These are phyloP conservation scores for Solanum gandarillasii DNA, from an alignment of 257 asterid genomes.

Conservation along the genomic window DNA sequence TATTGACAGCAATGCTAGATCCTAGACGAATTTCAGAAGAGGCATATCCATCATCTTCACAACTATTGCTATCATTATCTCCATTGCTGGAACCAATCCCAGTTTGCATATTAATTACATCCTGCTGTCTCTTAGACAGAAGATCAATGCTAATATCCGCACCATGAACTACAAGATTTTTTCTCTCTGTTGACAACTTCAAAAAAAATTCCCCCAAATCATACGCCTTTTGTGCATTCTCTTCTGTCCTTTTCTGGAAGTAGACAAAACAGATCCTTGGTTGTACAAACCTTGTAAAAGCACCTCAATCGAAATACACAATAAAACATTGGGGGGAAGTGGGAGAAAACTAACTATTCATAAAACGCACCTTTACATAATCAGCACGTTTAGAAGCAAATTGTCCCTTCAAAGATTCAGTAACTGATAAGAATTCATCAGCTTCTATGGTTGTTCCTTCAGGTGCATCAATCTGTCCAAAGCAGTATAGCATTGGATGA, in stretches of 20 bases:
- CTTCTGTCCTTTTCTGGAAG: constrained; percentile 60
- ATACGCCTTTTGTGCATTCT: constrained; percentile 45
- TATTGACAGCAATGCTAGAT: constrained; percentile 81
- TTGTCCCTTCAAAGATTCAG: constrained; percentile 49
- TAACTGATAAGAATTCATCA: constrained; percentile 32
- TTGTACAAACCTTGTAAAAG: not conserved
- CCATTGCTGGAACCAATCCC: constrained; percentile 56
- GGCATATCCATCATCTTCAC: constrained; percentile 81
- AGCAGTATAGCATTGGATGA: constrained; percentile 6
- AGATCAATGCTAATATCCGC: constrained; percentile 46
- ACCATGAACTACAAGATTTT: constrained; percentile 30
- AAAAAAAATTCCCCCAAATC: constrained; percentile 38
- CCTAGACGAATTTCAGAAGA: constrained; percentile 81
- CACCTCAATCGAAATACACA: constrained; percentile 1
- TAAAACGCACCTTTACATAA: constrained; percentile 52
- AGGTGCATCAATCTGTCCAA: constrained; percentile 29
- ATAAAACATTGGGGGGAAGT: constrained; percentile 1
- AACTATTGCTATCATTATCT: constrained; percentile 55
- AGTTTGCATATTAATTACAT: constrained; percentile 71
- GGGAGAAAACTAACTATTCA: not conserved
- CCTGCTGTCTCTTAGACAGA: constrained; percentile 82
- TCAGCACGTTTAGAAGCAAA: constrained; percentile 47
- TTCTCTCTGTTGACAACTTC: constrained; percentile 53
- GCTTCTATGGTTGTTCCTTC: constrained; percentile 32
- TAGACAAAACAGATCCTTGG: not conserved